Conservation (phyloP, 768 basidiomycete species). For the Amanita pseudoporphyria region DNA sequence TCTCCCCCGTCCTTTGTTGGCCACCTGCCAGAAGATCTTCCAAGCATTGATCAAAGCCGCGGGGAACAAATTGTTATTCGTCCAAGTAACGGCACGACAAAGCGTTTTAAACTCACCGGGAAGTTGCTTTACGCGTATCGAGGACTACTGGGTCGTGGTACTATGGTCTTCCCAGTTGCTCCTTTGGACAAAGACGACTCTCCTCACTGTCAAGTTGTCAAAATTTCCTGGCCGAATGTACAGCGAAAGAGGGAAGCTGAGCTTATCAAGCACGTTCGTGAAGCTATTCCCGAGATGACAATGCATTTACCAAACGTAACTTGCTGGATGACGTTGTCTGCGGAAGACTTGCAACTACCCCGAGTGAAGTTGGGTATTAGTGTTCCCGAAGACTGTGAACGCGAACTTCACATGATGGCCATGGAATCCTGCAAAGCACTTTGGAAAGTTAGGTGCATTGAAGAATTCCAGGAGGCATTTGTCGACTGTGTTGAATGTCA, state of each 20-base stretch:
- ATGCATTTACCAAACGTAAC: constrained; percentile 11
- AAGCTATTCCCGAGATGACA: constrained; percentile 7
- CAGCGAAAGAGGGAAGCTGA: constrained; percentile 8
- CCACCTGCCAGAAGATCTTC: neutral
- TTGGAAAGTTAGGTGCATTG: constrained; percentile 13
- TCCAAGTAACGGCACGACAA: no score
- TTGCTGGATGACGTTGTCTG: neutral
- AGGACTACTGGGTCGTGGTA: constrained; percentile 13
- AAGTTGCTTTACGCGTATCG: neutral
- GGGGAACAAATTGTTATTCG: neutral
- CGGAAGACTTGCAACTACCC: constrained; percentile 10
- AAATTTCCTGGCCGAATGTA: constrained; percentile 12
- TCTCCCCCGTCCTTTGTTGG: constrained; percentile 2
- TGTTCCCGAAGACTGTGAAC: neutral
- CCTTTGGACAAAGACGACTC: neutral
- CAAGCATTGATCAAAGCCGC: neutral
- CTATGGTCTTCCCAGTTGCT: constrained; percentile 10
- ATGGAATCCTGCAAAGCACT: constrained; percentile 15
- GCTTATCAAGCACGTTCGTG: constrained; percentile 4
- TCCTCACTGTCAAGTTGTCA: constrained; percentile 5
- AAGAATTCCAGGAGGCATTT: constrained; percentile 19
- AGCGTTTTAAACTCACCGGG: no score
- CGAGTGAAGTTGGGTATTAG: constrained; percentile 1
- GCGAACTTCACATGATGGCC: constrained; percentile 13
- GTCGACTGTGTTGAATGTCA: constrained; percentile 23